These are phyloP conservation scores for Pestalotiopsis sp. DNA, from an alignment of 2,329 filamentous ascomycete species.

Conservation along the genomic window DNA sequence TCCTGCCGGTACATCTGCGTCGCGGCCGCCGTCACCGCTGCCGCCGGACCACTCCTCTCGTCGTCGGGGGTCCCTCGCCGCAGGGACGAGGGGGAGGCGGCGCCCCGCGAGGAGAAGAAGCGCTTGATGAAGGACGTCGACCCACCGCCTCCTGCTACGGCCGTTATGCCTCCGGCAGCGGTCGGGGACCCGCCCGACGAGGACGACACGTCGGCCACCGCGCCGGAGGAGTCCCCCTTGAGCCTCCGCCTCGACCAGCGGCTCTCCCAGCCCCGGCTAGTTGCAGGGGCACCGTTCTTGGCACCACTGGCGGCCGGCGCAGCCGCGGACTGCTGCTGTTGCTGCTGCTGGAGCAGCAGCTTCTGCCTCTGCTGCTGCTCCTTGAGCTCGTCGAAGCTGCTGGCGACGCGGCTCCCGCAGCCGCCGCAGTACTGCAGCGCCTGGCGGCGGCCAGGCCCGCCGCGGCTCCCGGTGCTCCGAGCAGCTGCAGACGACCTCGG, in stretches of 20 bases:
- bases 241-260: neutral
- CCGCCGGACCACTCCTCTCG: neutral
- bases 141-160: no score
- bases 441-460: neutral
- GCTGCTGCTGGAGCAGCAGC: neutral
- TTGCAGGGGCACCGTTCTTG: neutral
- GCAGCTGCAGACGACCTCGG: conserved; percentile 34
- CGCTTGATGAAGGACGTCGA: neutral
- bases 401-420: neutral
- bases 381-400: neutral
- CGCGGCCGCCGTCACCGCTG: neutral
- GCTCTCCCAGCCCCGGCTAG: neutral
- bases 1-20: conserved; percentile 19
- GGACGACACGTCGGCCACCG: neutral
- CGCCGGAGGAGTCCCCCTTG: neutral
- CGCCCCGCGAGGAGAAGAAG: neutral
- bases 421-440: neutral
- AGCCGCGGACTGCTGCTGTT: neutral
- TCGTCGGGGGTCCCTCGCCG: no score
- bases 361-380: neutral
- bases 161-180: no score
- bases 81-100: neutral
- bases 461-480: conserved; percentile 25
- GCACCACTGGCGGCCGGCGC: neutral
- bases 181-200: no score